Conservation (phyloP, 2,329 filamentous ascomycete genomes). For the Penicillium corylophilum region DNA sequence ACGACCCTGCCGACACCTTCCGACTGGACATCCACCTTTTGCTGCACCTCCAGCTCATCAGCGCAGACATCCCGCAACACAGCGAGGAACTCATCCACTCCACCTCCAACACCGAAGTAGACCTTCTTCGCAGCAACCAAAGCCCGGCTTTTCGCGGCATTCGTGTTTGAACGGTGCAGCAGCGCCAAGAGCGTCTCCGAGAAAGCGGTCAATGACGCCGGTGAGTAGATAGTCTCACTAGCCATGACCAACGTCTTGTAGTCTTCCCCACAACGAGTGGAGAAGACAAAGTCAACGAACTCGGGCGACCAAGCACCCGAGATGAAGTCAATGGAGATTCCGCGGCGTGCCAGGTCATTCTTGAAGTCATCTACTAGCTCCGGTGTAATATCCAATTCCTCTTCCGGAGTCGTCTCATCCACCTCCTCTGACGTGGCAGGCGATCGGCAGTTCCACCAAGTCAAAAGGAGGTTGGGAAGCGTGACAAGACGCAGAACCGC, state of each 20-base stretch:
- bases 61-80: conserved; percentile 30
- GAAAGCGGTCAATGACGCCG: conserved; percentile 54
- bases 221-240: conserved; percentile 66
- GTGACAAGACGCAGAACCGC: conserved; percentile 61
- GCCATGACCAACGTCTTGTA: conserved; percentile 54
- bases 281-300: conserved; percentile 44
- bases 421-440: neutral
- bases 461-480: conserved; percentile 60
- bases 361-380: conserved; percentile 49
- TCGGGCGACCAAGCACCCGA: conserved; percentile 60
- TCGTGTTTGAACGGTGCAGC: conserved; percentile 42
- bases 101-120: conserved; percentile 67
- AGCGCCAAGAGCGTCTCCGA: conserved; percentile 54
- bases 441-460: conserved; percentile 44
- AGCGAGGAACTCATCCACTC: conserved; percentile 58
- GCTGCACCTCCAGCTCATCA: conserved; percentile 29
- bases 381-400: conserved; percentile 51
- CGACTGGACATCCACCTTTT: conserved; percentile 39
- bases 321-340: conserved; percentile 55
- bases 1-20: conserved; percentile 47
- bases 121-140: conserved; percentile 64
- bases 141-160: conserved; percentile 41
- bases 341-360: conserved; percentile 38
- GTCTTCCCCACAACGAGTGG: conserved; percentile 32
- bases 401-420: conserved; percentile 15